phyloP scores from a whole-genome alignment of 805 yeast species.

The Ogataea trehaloabstinens region DNA sequence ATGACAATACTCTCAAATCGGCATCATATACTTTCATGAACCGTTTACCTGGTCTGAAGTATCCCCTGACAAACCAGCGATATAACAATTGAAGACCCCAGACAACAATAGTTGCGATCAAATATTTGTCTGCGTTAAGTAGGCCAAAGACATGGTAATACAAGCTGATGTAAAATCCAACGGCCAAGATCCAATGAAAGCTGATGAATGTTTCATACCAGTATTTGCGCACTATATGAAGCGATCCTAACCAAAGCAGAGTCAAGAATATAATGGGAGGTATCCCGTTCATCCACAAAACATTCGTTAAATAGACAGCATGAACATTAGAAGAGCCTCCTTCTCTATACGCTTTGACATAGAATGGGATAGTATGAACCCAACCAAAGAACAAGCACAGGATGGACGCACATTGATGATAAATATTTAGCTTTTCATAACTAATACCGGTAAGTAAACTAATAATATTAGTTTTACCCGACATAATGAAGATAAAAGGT shows the following conservation, averaged over 20 bases:
- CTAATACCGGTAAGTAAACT: conserved; percentile 50
- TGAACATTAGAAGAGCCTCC: conserved; percentile 42
- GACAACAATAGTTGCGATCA: conserved; percentile 50
- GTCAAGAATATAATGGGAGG: conserved; percentile 47
- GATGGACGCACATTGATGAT: conserved; percentile 49
- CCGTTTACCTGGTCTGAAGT: conserved; percentile 42
- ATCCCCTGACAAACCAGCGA: conserved; percentile 44
- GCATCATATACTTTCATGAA: conserved; percentile 29
- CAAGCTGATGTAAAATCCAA: conserved; percentile 46
- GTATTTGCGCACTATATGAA: conserved; percentile 37
- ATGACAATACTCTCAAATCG: conserved; percentile 28
- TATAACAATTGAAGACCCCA: conserved; percentile 50
- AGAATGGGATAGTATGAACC: conserved; percentile 52
- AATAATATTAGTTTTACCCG: conserved; percentile 53
- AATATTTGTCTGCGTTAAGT: conserved; percentile 39
- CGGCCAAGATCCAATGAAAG: conserved; percentile 51
- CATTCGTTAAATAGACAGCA: conserved; percentile 22
- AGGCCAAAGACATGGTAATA: conserved; percentile 41
- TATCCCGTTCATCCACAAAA: conserved; percentile 39
- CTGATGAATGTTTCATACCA: conserved; percentile 50
- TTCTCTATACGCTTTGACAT: conserved; percentile 42
- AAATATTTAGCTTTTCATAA: conserved; percentile 52
- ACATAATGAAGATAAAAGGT: conserved; percentile 48
- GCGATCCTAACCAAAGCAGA: conserved; percentile 42
- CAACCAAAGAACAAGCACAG: conserved; percentile 41